phyloP scores from a whole-genome alignment of 495 filamentous ascomycete genomes.

The Penicillium taxi region DNA sequence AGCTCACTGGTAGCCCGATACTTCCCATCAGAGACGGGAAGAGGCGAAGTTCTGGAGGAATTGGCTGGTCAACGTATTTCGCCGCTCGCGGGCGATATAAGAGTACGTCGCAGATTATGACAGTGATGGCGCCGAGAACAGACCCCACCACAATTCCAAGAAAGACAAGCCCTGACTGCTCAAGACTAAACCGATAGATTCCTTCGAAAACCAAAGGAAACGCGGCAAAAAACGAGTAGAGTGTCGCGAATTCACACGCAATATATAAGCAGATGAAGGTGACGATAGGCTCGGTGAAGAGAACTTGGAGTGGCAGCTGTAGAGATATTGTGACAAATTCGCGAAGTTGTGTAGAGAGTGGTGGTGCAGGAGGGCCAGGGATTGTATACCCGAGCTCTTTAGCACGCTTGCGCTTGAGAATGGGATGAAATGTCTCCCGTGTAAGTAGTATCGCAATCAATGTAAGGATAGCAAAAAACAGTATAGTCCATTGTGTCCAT shows the following conservation, averaged over 20 bases:
- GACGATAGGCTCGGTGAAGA: constrained; percentile 60
- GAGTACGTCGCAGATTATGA: constrained; percentile 36
- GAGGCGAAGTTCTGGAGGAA: constrained; percentile 48
- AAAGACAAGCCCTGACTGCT: constrained; percentile 51
- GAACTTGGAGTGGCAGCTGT: constrained; percentile 53
- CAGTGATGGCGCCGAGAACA: constrained; percentile 37
- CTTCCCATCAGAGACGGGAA: constrained; percentile 53
- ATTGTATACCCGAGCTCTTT: constrained; percentile 44
- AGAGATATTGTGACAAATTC: constrained; percentile 49
- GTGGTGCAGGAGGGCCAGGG: constrained; percentile 26
- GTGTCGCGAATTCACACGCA: constrained; percentile 53
- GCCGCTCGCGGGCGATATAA: constrained; percentile 8
- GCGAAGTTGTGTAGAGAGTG: constrained; percentile 31
- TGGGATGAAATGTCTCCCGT: constrained; percentile 56
- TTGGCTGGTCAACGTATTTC: constrained; percentile 28
- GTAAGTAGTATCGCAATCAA: constrained; percentile 19
- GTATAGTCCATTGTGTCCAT: constrained; percentile 52
- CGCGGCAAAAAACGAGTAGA: constrained; percentile 60
- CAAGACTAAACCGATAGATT: constrained; percentile 43
- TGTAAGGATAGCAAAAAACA: constrained; percentile 39
- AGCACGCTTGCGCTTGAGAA: constrained; percentile 47
- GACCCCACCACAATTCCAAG: constrained; percentile 51
- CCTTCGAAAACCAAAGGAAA: constrained; percentile 47
- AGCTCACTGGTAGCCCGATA: constrained; percentile 42
- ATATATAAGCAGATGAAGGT: constrained; percentile 52